These are phyloP conservation scores for Punctularia strigosozonata DNA, from an alignment of 768 basidiomycete species.

Conservation along the genomic window DNA sequence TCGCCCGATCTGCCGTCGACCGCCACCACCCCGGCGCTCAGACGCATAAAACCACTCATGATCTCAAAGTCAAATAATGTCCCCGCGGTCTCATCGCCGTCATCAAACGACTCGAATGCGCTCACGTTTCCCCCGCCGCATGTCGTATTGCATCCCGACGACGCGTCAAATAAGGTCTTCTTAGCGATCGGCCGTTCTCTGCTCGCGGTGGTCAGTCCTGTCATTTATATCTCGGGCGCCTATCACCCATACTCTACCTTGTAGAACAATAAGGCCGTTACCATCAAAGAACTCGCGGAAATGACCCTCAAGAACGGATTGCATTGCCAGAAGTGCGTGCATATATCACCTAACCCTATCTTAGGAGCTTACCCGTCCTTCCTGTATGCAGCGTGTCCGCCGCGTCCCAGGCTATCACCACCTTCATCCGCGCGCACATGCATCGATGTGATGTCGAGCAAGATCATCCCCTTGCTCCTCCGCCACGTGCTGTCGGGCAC, in stretches of 20 bases:
- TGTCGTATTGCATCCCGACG: slow-evolving; percentile 63
- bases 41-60: slow-evolving; percentile 16
- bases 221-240: slow-evolving; percentile 7
- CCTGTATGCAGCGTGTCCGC: slow-evolving; percentile 47
- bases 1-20: slow-evolving; percentile 25
- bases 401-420: slow-evolving; percentile 72
- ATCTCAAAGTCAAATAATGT: slow-evolving; percentile 8
- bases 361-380: slow-evolving; percentile 6
- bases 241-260: slow-evolving; percentile 11
- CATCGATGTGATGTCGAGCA: slow-evolving; percentile 59
- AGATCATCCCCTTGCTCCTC: slow-evolving; percentile 63
- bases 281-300: slow-evolving; percentile 76
- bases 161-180: slow-evolving; percentile 61
- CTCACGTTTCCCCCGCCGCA: slow-evolving; percentile 48
- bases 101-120: too few species aligned
- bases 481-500: slow-evolving; percentile 67
- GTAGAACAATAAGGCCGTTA: slow-evolving; percentile 78
- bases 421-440: slow-evolving; percentile 68
- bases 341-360: slow-evolving; percentile 12
- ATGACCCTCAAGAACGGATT: slow-evolving; percentile 53
- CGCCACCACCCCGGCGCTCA: slow-evolving; percentile 19
- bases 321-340: slow-evolving; percentile 61
- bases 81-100: slow-evolving; percentile 7
- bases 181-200: slow-evolving; percentile 63
- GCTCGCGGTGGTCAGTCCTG: slow-evolving; percentile 45